Percentiles rank a stretch among this genome's conserved stretches.
phyloP scores from a whole-genome alignment of 805 yeast genomes.

The Vanderwaltozyma polyspora region DNA sequence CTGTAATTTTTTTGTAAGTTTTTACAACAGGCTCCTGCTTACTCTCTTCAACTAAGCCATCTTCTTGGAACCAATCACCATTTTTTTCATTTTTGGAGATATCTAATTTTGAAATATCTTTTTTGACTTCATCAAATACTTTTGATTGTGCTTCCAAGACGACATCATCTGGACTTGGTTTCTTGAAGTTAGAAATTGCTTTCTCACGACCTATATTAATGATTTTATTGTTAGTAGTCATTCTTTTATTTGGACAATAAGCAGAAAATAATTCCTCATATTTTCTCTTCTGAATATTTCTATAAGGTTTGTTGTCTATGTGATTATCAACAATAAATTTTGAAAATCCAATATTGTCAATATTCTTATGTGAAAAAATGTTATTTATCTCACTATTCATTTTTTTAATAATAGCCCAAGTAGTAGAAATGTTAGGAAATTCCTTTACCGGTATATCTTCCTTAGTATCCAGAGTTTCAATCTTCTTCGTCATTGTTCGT shows the following conservation, averaged over 20 bases:
- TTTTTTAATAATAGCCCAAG: too few species aligned
- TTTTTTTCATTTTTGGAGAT: conserved; percentile 14
- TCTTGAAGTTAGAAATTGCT: conserved; percentile 41
- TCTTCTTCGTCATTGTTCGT: too few species aligned
- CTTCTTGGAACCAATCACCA: conserved; percentile 16
- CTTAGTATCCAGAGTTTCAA: too few species aligned
- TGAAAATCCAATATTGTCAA: not conserved
- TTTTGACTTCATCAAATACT: conserved; percentile 27
- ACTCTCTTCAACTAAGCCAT: conserved; percentile 18
- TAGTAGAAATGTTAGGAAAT: too few species aligned
- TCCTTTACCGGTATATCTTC: too few species aligned
- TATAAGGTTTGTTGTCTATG: not conserved
- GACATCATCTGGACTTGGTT: conserved; percentile 78
- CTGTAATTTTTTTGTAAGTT: conserved; percentile 19
- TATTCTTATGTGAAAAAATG: too few species aligned
- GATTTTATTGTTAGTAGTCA: not conserved
- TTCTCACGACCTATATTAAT: conserved; percentile 3
- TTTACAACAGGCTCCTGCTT: conserved; percentile 14
- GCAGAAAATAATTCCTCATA: conserved; percentile 22
- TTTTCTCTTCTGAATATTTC: conserved; percentile 4
- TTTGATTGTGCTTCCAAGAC: conserved; percentile 46
- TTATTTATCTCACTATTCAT: too few species aligned
- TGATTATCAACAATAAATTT: not conserved
- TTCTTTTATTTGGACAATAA: conserved; percentile 30
- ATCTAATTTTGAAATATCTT: conserved; percentile 3